Conservation (phyloP, 2,329 filamentous ascomycete species). For the Fusarium annulatum region DNA sequence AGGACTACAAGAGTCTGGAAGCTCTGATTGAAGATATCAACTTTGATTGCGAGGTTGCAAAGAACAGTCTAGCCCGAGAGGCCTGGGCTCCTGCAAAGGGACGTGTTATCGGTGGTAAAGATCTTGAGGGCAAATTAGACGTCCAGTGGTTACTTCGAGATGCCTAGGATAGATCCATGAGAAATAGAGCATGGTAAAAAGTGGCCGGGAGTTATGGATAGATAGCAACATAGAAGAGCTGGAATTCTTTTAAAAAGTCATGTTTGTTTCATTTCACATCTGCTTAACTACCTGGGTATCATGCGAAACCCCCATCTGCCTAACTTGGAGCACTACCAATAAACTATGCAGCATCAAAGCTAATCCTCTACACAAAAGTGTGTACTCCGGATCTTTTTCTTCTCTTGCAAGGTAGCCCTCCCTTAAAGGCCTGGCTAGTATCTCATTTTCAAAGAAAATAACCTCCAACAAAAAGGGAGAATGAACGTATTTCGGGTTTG, state of each 20-base stretch:
- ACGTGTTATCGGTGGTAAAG: slow-evolving; percentile 45
- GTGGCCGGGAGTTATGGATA: slow-evolving; percentile 39
- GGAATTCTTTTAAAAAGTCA: slow-evolving; percentile 9
- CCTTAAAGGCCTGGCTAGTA: slow-evolving; percentile 26
- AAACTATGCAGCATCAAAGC: slow-evolving; percentile 24
- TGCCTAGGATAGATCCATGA: slow-evolving; percentile 12
- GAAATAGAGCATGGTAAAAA: slow-evolving; percentile 16
- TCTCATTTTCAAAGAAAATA: slow-evolving; percentile 31
- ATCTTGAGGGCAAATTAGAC: slow-evolving; percentile 49
- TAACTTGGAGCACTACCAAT: slow-evolving; percentile 8
- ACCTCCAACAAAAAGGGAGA: slow-evolving; percentile 37
- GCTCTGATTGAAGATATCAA: slow-evolving; percentile 88
- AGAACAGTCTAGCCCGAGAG: slow-evolving; percentile 74
- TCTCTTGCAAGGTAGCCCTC: slow-evolving; percentile 19
- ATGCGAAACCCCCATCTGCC: slow-evolving; percentile 29
- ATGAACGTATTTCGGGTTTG: slow-evolving; percentile 37
- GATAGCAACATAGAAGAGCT: slow-evolving; percentile 35
- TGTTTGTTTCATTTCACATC: slow-evolving; percentile 33
- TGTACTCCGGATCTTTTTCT: slow-evolving; percentile 1
- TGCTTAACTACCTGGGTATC: slow-evolving; percentile 40
- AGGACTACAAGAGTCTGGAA: slow-evolving; percentile 86
- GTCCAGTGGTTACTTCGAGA: slow-evolving; percentile 54
- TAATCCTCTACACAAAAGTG: slow-evolving; percentile 20
- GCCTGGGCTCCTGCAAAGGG: slow-evolving; percentile 64
- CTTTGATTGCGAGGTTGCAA: slow-evolving; percentile 86